A percentile compares a stretch with the other conserved stretches of the same genome.
These are phyloP conservation scores for Alternaria novae-zelandiae DNA, from an alignment of 2,329 filamentous ascomycete genomes.

Conservation along the genomic window DNA sequence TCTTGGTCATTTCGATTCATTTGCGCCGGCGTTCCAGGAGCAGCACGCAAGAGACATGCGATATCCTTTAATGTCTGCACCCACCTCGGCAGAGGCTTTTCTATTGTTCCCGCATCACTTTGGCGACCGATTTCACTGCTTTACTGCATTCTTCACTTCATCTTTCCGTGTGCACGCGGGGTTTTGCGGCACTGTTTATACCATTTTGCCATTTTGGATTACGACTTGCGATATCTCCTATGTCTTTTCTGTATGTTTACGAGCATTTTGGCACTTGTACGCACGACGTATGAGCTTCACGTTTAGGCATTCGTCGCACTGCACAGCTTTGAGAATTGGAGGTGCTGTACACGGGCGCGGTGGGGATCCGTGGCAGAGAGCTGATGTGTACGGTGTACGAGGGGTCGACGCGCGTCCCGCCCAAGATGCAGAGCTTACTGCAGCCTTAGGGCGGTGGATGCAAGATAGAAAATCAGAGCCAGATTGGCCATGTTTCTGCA, in stretches of 20 bases:
- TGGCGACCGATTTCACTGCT: conserved; percentile 19
- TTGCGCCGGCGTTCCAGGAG: conserved; percentile 45
- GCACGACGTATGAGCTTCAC: conserved; percentile 27
- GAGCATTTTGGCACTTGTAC: conserved; percentile 25
- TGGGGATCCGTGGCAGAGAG: conserved; percentile 20
- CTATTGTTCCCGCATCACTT: conserved; percentile 34
- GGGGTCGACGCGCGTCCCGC: conserved; percentile 31
- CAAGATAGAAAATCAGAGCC: conserved; percentile 23
- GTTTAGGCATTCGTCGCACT: conserved; percentile 14
- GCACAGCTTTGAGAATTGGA: conserved; percentile 15
- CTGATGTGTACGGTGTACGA: conserved; percentile 13
- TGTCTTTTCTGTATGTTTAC: conserved; percentile 36
- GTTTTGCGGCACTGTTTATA: conserved; percentile 40
- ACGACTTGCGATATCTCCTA: conserved; percentile 34
- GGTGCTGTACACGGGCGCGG: conserved; percentile 21
- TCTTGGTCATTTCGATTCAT: conserved; percentile 28
- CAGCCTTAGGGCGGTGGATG: conserved; percentile 10
- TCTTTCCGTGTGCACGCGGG: conserved; percentile 21
- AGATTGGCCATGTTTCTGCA: conserved; percentile 20
- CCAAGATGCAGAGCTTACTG: conserved; percentile 9
- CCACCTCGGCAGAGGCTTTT: conserved; percentile 30
- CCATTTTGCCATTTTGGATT: conserved; percentile 35
- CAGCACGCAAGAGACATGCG: conserved; percentile 32
- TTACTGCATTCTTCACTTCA: conserved; percentile 27
- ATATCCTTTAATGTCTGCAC: conserved; percentile 46